Percentiles rank a stretch among this genome's conserved stretches.
Evolutionary conservation across 129 eudicot genomes (phyloP).

Genomic region (Flaveria trinervia): DNA sequence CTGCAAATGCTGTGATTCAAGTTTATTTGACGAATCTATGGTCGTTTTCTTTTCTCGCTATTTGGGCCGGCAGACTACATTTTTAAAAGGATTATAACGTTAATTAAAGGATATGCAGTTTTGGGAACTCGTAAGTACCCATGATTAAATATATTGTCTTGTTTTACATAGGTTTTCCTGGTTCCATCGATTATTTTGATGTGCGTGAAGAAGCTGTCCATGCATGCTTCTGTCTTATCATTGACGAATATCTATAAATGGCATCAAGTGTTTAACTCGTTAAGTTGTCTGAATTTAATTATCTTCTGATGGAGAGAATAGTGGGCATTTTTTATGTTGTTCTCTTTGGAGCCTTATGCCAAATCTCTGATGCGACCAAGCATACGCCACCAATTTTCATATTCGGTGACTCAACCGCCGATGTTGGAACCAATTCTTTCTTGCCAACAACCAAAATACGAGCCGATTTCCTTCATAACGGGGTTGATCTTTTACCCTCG

Average conservation of each 20-base stretch:
- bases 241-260: conserved; percentile 19
- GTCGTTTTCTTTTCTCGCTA: neutral
- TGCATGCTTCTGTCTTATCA: neutral
- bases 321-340: neutral
- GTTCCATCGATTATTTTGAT: conserved; percentile 20
- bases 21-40: neutral
- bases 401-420: conserved; percentile 82
- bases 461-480: conserved; percentile 58
- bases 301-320: conserved; percentile 24
- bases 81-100: conserved; percentile 1
- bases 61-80: conserved; percentile 16
- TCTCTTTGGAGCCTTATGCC: conserved; percentile 24
- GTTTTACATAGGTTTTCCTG: neutral
- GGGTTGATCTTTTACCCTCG: conserved; percentile 55
- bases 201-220: neutral
- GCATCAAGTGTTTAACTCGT: neutral
- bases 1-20: neutral
- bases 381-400: conserved; percentile 50
- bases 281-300: neutral
- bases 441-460: conserved; percentile 34
- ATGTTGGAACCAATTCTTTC: conserved; percentile 70
- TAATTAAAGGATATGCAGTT: neutral
- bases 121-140: neutral
- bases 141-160: neutral
- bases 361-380: conserved; percentile 27